Conservation (phyloP, 192 early-diverging fungal species). For the Geranomyces michiganensis region DNA sequence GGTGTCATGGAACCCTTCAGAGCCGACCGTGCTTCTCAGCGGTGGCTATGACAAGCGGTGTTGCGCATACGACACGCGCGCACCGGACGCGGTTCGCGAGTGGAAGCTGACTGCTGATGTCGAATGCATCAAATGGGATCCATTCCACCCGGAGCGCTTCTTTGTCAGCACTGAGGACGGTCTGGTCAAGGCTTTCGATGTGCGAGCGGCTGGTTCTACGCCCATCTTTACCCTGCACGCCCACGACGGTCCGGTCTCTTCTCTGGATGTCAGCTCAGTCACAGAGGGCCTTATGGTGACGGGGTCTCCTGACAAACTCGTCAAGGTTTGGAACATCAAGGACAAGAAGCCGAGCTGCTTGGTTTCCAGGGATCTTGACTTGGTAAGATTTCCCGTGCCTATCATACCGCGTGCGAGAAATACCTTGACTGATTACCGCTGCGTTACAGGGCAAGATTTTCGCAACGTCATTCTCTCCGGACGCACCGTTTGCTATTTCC, state of each 20-base stretch:
- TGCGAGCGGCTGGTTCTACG: constrained; percentile 49
- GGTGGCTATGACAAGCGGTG: constrained; percentile 91
- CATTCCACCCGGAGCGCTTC: constrained; percentile 71
- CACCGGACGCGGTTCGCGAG: constrained; percentile 68
- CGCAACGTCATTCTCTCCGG: constrained; percentile 82
- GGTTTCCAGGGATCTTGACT: constrained; percentile 80
- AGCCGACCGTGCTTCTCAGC: constrained; percentile 83
- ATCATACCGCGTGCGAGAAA: no score
- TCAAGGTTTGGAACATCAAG: constrained; percentile 92
- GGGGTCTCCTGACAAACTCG: constrained; percentile 83
- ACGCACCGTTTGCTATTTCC: constrained; percentile 88
- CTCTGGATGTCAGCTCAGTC: constrained; percentile 80
- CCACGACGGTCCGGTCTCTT: constrained; percentile 86
- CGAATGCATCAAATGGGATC: constrained; percentile 91
- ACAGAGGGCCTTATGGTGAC: constrained; percentile 88
- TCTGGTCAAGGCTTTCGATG: constrained; percentile 87
- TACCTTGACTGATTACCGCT: no score
- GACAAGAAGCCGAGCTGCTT: constrained; percentile 80
- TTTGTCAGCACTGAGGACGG: constrained; percentile 86
- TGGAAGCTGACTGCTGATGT: constrained; percentile 85
- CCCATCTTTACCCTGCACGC: constrained; percentile 90
- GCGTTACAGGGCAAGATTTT: constrained; percentile 81
- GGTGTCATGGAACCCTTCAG: constrained; percentile 88
- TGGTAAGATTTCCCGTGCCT: constrained; percentile 60
- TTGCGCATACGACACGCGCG: constrained; percentile 89